These are phyloP conservation scores for Cordyceps pruinosa DNA, from an alignment of 2,329 filamentous ascomycete species.

Conservation along the genomic window DNA sequence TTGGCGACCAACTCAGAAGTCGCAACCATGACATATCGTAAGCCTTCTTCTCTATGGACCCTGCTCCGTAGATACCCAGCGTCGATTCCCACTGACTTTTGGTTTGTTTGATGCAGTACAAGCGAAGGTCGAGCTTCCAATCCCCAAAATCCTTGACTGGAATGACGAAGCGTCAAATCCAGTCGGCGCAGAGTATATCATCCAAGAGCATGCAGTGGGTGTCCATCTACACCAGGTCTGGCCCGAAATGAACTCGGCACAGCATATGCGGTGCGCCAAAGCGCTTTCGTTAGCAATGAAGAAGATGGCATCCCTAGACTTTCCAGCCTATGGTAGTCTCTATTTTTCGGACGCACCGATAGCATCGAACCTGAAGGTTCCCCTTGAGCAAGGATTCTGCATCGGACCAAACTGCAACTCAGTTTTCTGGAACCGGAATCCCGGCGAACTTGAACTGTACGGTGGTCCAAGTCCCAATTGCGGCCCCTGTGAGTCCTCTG, in stretches of 20 bases:
- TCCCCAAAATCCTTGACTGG: neutral
- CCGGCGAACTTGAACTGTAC: neutral
- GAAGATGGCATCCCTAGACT: neutral
- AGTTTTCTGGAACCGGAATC: neutral
- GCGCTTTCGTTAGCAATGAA: neutral
- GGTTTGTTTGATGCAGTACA: neutral
- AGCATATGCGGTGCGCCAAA: neutral
- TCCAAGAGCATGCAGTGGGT: neutral
- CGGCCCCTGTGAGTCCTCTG: neutral
- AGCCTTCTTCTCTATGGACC: neutral
- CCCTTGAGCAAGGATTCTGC: neutral
- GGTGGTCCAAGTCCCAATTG: neutral
- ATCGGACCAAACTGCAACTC: neutral
- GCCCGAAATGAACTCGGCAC: neutral
- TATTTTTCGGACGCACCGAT: conserved; percentile 1
- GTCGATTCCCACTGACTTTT: neutral
- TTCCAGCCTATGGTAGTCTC: neutral
- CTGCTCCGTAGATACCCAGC: neutral
- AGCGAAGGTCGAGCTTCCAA: neutral
- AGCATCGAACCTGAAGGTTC: neutral
- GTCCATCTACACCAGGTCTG: neutral
- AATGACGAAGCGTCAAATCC: neutral
- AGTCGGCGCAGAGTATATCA: conserved; percentile 1
- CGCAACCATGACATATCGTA: neutral
- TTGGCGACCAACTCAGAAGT: neutral